Percentiles rank a stretch among this genome's conserved stretches.
Conservation (phyloP, 805 yeast genomes). For the Torulaspora gathmanii region DNA sequence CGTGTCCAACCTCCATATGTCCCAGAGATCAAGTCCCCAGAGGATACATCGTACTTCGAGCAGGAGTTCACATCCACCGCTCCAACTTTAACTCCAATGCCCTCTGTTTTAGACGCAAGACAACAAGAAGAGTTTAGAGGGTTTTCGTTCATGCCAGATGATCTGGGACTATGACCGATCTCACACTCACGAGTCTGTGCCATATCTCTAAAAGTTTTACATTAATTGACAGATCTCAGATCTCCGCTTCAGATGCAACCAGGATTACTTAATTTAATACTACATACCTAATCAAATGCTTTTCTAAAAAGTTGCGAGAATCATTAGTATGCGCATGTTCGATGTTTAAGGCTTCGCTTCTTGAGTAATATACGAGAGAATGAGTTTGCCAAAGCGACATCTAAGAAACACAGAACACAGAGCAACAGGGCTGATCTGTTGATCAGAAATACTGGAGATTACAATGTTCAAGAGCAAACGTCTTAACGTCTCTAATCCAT, state of each 20-base stretch:
- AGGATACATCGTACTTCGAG: slow-evolving; percentile 90
- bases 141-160: slow-evolving; percentile 79
- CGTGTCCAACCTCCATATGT: slow-evolving; percentile 82
- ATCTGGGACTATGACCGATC: slow-evolving; percentile 34
- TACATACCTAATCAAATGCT: not conserved
- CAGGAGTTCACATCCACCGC: slow-evolving; percentile 91
- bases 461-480: slow-evolving; percentile 36
- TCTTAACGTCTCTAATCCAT: slow-evolving; percentile 35
- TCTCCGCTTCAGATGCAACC: not conserved
- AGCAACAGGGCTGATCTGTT: not conserved
- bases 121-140: slow-evolving; percentile 98
- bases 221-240: not conserved
- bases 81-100: slow-evolving; percentile 92
- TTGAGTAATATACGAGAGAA: not conserved
- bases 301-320: not conserved
- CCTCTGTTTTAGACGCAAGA: slow-evolving; percentile 73
- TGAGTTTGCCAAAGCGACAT: not conserved
- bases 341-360: not conserved
- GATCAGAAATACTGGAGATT: not conserved
- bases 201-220: no score
- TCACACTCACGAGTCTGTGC: not conserved
- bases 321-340: not conserved
- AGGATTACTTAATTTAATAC: not conserved
- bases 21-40: slow-evolving; percentile 81
- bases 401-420: not conserved